Evolutionary conservation across 306 rosid species (phyloP).

Genomic region (Dryas alaskensis): DNA sequence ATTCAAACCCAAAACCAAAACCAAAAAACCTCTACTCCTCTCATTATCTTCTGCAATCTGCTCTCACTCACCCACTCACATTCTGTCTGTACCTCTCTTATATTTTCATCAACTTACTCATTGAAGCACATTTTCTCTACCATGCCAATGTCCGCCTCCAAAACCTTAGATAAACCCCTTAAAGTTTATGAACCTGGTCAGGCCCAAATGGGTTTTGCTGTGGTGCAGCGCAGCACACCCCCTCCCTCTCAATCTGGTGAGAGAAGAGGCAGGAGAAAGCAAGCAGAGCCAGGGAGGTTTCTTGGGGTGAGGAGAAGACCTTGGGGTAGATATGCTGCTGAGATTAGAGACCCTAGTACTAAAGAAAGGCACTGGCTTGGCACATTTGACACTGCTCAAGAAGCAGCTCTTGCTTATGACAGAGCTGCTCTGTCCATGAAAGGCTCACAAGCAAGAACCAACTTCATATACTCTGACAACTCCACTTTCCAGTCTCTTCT

Average conservation of each 20-base stretch:
- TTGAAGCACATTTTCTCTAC: background rate
- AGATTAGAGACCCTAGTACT: slow-evolving; percentile 93
- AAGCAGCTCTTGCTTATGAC: slow-evolving; percentile 99
- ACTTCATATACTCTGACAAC: slow-evolving; percentile 78
- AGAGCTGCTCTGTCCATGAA: slow-evolving; percentile 98
- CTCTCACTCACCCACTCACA: background rate
- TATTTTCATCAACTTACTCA: slow-evolving; percentile 1
- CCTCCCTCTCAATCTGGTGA: slow-evolving; percentile 48
- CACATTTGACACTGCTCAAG: slow-evolving; percentile 98
- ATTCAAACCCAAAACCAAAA: slow-evolving; percentile 26
- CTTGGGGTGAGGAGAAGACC: slow-evolving; percentile 93
- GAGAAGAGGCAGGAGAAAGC: slow-evolving; percentile 83
- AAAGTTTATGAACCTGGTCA: slow-evolving; percentile 41
- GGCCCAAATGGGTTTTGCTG: slow-evolving; percentile 53
- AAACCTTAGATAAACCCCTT: slow-evolving; percentile 54
- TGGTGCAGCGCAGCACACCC: slow-evolving; percentile 63
- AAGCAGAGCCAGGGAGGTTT: slow-evolving; percentile 86
- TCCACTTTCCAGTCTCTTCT: slow-evolving; percentile 61
- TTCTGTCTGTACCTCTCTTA: background rate
- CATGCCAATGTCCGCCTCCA: slow-evolving; percentile 70
- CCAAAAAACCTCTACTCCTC: slow-evolving; percentile 25
- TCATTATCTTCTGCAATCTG: slow-evolving; percentile 19
- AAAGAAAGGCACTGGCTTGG: slow-evolving; percentile 99
- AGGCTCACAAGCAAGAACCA: slow-evolving; percentile 94
- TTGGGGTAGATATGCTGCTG: slow-evolving; percentile 99